Percentiles rank a stretch among this genome's conserved stretches.
Evolutionary conservation across 129 eudicot genomes (phyloP).

Genomic region (Chrysanthemum makinoi): DNA sequence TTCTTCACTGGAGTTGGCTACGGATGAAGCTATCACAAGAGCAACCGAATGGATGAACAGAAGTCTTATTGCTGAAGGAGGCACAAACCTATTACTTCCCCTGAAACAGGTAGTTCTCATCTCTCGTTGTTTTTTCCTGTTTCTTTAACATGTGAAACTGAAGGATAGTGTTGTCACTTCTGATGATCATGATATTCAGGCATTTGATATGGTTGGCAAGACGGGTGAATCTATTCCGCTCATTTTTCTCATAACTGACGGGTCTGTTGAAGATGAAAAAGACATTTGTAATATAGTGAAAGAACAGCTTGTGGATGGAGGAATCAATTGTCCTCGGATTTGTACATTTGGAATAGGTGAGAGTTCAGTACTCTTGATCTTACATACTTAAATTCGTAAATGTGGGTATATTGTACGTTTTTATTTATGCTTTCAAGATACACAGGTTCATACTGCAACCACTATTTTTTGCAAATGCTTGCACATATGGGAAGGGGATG

Average conservation of each 20-base stretch:
- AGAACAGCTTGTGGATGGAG: slow-evolving; percentile 42
- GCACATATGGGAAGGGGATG: slow-evolving; percentile 86
- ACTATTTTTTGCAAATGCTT: slow-evolving; percentile 85
- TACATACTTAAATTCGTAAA: not conserved
- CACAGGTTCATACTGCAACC: slow-evolving; percentile 91
- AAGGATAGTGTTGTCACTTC: not conserved
- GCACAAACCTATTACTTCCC: slow-evolving; percentile 67
- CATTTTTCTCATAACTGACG: slow-evolving; percentile 81
- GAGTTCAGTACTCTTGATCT: not conserved
- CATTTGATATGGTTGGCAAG: slow-evolving; percentile 62
- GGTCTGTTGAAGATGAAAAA: slow-evolving; percentile 84
- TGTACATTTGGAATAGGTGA: slow-evolving; percentile 91
- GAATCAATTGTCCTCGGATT: slow-evolving; percentile 54
- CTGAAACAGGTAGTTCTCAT: slow-evolving; percentile 52
- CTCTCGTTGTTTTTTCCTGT: not conserved
- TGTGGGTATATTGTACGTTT: not conserved
- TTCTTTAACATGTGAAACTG: not conserved
- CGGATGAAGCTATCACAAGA: slow-evolving; percentile 51
- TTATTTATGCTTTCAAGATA: slow-evolving; percentile 6
- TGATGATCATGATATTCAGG: slow-evolving; percentile 43
- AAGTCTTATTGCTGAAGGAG: slow-evolving; percentile 56
- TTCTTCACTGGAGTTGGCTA: slow-evolving; percentile 59
- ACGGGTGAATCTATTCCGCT: slow-evolving; percentile 46
- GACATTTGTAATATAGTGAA: slow-evolving; percentile 62
- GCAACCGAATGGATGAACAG: slow-evolving; percentile 66